A percentile compares a stretch with the other conserved stretches of the same genome.
These are phyloP conservation scores for Litsea cubeba DNA, from an alignment of 164 flowering plant species.

Conservation along the genomic window DNA sequence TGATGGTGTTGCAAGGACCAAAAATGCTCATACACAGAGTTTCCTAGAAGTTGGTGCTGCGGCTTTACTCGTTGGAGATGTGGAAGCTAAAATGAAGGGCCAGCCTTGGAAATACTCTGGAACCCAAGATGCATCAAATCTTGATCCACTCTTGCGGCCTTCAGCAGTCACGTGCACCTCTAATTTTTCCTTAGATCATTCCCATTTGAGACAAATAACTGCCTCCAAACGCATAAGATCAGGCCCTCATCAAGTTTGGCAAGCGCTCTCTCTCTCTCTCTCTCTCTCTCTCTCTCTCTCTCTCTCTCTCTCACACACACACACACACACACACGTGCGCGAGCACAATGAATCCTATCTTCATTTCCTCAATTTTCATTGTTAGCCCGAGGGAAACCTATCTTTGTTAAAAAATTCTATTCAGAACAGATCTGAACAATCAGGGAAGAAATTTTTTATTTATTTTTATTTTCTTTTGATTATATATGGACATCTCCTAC, in stretches of 20 bases:
- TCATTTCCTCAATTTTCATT: too few species aligned
- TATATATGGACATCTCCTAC: too few species aligned
- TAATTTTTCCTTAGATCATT: slow-evolving; percentile 63
- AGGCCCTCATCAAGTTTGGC: slow-evolving; percentile 76
- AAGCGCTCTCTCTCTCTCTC: slow-evolving; percentile 22
- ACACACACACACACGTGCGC: too few species aligned
- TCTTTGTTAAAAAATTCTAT: too few species aligned
- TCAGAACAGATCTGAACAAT: too few species aligned
- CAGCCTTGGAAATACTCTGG: slow-evolving; percentile 51
- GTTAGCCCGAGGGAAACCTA: too few species aligned
- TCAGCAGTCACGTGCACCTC: slow-evolving; percentile 64
- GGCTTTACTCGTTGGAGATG: slow-evolving; percentile 80
- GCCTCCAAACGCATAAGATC: slow-evolving; percentile 79
- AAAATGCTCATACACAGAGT: slow-evolving; percentile 50
- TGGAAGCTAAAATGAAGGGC: slow-evolving; percentile 72
- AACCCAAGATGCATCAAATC: slow-evolving; percentile 55
- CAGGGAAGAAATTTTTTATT: too few species aligned
- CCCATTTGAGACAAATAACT: slow-evolving; percentile 88
- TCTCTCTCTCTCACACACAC: not conserved
- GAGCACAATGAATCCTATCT: too few species aligned
- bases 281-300: slow-evolving; percentile 2
- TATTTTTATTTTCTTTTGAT: too few species aligned
- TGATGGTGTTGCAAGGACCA: slow-evolving; percentile 47
- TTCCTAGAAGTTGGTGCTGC: slow-evolving; percentile 97
- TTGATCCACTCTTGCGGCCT: slow-evolving; percentile 81